Base-by-base conservation (phyloP, 2,329 filamentous ascomycete species). In the Alternaria solani region DNA sequence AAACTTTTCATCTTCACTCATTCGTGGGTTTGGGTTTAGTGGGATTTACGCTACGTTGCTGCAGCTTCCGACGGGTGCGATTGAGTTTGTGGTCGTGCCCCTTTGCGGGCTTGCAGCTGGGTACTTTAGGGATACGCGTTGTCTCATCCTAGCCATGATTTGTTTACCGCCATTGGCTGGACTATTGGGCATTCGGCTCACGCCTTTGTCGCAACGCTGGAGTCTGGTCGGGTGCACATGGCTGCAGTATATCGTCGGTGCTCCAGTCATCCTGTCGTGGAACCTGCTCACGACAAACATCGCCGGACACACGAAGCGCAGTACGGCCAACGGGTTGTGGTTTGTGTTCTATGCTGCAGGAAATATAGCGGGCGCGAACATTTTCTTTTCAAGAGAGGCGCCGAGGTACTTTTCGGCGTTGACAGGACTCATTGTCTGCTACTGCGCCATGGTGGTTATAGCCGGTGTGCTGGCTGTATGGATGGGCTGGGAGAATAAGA, bases 191-290 rank as follows among this genome's bases (percentile, higher is more conserved):
- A 84, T 86, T 58, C 76, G 82, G 1, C 80, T 83, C 28, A 85
- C 83, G 16, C 66, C 72, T 20, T 71, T 84, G 3, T 70, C 80
- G 4, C 78, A 85, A 49, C 81, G 80, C 54, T 79, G 83, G 74
- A 81, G 80, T 2, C 78, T 86, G 2, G 82, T 85, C 0, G 84
- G 75, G n/a, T 85, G 83, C 65, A 83, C 82, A 7, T 86, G 84
- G 84, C 70, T 86, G 12, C 82, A 85, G 60, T 82, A 82, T 42
- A 74, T 84, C 2, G 60, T 85, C 39, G 84, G 84, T 5, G 81
- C 82, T 0, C 81, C 84, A 0, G 80, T 86, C 2, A 81, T 86
- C 39, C 63, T 86, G 1, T 83, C 77, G 38, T 86, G 84, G 84
- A 85, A 84, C 25, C 63, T 86, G 0, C 79, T 84, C 18, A 77